phyloP scores from a whole-genome alignment of 352 stramenopile species.

The Globisporangium orthogonon region DNA sequence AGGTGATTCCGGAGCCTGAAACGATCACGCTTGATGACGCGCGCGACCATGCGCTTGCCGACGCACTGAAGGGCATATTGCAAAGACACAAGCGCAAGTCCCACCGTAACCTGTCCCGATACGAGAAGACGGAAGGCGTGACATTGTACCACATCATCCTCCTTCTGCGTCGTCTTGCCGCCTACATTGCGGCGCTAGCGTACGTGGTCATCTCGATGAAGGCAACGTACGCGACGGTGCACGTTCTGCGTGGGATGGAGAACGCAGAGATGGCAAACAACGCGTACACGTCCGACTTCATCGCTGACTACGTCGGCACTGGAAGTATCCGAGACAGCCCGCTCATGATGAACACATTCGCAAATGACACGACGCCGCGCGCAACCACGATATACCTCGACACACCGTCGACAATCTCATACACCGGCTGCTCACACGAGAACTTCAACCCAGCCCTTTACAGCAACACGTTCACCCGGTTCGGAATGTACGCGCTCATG shows the following conservation, averaged over 20 bases:
- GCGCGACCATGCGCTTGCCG: not conserved
- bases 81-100: not conserved
- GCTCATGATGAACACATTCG: slow-evolving; percentile 8
- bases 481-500: slow-evolving; percentile 1
- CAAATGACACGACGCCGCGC: slow-evolving; percentile 18
- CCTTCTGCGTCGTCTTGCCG: not conserved
- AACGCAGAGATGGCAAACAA: slow-evolving; percentile 11
- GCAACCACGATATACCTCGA: slow-evolving; percentile 25
- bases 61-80: not conserved
- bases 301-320: not conserved
- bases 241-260: slow-evolving; percentile 16
- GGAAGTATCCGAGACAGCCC: not conserved
- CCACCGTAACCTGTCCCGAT: not conserved
- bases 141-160: not conserved
- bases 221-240: slow-evolving; percentile 10
- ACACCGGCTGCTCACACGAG: slow-evolving; percentile 13
- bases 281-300: not conserved
- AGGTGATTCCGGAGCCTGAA: not conserved
- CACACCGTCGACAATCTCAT: slow-evolving; percentile 11
- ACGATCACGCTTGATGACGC: not conserved
- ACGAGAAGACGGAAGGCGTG: not conserved
- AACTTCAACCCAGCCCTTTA: not conserved
- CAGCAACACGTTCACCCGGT: slow-evolving; percentile 10
- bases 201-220: slow-evolving; percentile 19
- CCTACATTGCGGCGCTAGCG: slow-evolving; percentile 4